Base-by-base conservation (phyloP, 2,329 filamentous ascomycete species). In the Aspergillus brasiliensis region DNA sequence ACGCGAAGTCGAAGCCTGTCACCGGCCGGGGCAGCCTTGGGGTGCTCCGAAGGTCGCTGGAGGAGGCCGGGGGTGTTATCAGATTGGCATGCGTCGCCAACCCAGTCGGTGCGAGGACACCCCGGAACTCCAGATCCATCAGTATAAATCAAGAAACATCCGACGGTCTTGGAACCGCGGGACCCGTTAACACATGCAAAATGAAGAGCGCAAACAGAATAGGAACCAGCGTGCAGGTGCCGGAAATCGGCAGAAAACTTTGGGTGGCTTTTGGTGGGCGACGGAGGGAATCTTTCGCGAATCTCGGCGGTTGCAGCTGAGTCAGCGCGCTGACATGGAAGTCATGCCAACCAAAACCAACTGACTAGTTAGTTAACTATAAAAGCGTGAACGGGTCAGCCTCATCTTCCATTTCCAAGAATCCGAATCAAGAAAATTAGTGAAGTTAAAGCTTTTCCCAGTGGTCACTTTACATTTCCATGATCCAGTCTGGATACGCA, bases 231-330 rank as follows among this genome's bases (percentile, higher is more conserved):
- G 61, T 61, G 59, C 51, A 71, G 67, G 64, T 70, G 71, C 73
- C 75, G 75, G 71, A 74, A 76, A 76, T 75, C 74, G 74, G 75
- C 63, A 74, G 70, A 73, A 74, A 70, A 65, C 44, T 57, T 55
- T 47, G 56, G 51, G 58, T 62, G 63, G 56, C 59, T 51, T 51
- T 44, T 46, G 25, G 21, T 15, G 23, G 51, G 15, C 0, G n/a
- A n/a, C n/a, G 31, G 28, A 52, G 27, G 21, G n/a, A 23, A 31
- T 37, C 15, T 23, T n/a, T 48, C 66, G 66, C 70, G 70, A 73
- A 69, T 62, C 57, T 72, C 71, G 71, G 71, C 67, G 56, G 58
- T 68, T 70, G 15, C 3, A 40, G 66, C 67, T 62, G 63, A 65
- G 27, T 67, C 61, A 65, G 40, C 40, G 40, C 19, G 10, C 40